These are phyloP conservation scores for Penicillium cosmopolitanum DNA, from an alignment of 495 filamentous ascomycete genomes.

Conservation along the genomic window DNA sequence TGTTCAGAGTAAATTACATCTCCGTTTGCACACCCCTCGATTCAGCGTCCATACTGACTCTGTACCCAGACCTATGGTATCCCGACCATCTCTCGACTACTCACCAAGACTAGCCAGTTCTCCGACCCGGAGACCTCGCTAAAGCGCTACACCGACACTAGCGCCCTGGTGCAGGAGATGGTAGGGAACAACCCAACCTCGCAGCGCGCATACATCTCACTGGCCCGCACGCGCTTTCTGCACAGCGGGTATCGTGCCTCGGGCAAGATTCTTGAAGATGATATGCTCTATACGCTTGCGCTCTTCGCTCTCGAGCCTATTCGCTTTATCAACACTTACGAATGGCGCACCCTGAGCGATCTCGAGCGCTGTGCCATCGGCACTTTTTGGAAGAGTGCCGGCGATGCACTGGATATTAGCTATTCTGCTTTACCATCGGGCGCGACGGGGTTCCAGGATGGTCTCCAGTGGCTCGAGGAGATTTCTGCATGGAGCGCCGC, in stretches of 20 bases:
- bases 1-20: conserved; percentile 56
- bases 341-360: conserved; percentile 65
- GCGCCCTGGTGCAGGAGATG: conserved; percentile 60
- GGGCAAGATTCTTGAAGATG: conserved; percentile 64
- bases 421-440: conserved; percentile 50
- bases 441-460: conserved; percentile 56
- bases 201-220: conserved; percentile 49
- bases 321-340: conserved; percentile 59
- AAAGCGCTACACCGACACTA: conserved; percentile 70
- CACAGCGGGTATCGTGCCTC: conserved; percentile 61
- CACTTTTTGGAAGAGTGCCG: conserved; percentile 66
- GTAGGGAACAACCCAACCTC: conserved; percentile 50
- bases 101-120: conserved; percentile 63
- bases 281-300: conserved; percentile 69
- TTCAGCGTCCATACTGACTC: background rate
- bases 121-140: conserved; percentile 52
- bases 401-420: conserved; percentile 63
- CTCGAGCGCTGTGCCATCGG: conserved; percentile 69
- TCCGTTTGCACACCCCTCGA: background rate
- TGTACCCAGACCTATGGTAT: conserved; percentile 64
- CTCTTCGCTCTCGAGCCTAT: conserved; percentile 64
- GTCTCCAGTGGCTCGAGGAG: conserved; percentile 68
- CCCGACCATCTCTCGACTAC: conserved; percentile 60
- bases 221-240: conserved; percentile 69
- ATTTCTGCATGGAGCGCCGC: conserved; percentile 58